Evolutionary conservation across 371 early-diverging fungal genomes (phyloP), one percentile per base, ranked within the genome.

Genomic region (Batkoa obscura): DNA sequence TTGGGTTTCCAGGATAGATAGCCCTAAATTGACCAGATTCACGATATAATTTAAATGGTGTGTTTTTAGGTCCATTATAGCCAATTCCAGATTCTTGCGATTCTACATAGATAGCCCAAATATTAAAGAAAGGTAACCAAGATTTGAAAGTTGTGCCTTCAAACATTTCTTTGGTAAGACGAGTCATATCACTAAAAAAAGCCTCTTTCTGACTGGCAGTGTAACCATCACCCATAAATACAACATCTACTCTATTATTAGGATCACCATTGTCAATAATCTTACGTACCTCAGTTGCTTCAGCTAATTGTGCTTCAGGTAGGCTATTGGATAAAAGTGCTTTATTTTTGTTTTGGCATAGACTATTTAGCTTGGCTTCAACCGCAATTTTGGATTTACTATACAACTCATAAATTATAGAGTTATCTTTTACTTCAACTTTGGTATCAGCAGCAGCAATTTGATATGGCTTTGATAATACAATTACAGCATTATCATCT

Each of bases 211-310:
- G 72, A 1, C 49, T 59, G 2, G 56, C 54, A 2, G 72, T 73
- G 60, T 78, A 78, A 15, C 78, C 78, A 65, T 78, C 78, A n/a
- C 78, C 75, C 76, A 78, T 75, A 32, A 78, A 71, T 31, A 75
- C 75, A 48, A 74, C 72, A 45, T 73, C 72, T 15, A 78, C 71
- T 32, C 78, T 62, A 64, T 78, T 78, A 6, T 46, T 53, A 36
- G 73, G 68, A 4, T 65, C 66, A 3, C 78, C 78, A 6, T 13
- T 15, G 5, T 13, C 12, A 13, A 45, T 13, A 5, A 45, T 12
- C 45, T 45, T 45, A 45, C 45, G 45, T 13, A 45, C 45, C 23
- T 45, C 45, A 23, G 45, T 45, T 3, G 49, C 49, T 10, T 9
- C 49, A 6, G 32, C 31, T 23, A 23, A 23, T 23, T 23, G 23